A percentile compares a stretch with the other conserved stretches of the same genome.
phyloP scores from a whole-genome alignment of 2,329 filamentous ascomycete genomes.

The Fusarium odoratissimum region DNA sequence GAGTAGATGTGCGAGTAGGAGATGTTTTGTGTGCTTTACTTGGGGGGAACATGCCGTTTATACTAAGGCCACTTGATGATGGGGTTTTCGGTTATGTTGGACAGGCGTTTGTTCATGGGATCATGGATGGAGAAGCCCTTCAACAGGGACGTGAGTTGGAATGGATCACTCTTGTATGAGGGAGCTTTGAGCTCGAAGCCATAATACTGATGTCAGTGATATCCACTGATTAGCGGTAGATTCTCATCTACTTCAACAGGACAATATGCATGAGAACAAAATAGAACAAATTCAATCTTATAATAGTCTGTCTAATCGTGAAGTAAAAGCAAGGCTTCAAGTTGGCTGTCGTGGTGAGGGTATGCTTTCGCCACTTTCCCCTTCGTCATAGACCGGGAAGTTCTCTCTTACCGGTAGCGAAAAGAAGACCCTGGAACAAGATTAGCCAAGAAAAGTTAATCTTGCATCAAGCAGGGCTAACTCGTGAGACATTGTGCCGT shows the following conservation, averaged over 20 bases:
- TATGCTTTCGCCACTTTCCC: rapidly evolving
- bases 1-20: background rate
- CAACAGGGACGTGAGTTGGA: background rate
- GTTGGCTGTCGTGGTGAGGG: too few relatives aligned
- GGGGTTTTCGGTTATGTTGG: background rate
- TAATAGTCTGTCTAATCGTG: background rate
- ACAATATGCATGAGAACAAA: rapidly evolving
- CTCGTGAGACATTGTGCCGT: background rate
- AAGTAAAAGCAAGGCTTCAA: background rate
- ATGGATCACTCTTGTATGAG: slow-evolving; percentile 38
- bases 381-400: rapidly evolving
- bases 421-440: background rate
- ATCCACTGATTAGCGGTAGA: rapidly evolving
- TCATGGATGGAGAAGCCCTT: slow-evolving; percentile 1
- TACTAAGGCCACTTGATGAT: background rate
- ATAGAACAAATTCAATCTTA: rapidly evolving
- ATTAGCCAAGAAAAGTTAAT: background rate
- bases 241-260: background rate
- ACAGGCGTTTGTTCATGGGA: background rate
- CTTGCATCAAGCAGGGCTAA: background rate
- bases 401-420: background rate
- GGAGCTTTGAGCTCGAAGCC: rapidly evolving
- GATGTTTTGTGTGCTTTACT: background rate
- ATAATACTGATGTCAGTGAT: background rate
- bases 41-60: background rate